Evolutionary conservation across 2,329 filamentous ascomycete genomes (phyloP).

Genomic region (Teratosphaeria zuluensis): DNA sequence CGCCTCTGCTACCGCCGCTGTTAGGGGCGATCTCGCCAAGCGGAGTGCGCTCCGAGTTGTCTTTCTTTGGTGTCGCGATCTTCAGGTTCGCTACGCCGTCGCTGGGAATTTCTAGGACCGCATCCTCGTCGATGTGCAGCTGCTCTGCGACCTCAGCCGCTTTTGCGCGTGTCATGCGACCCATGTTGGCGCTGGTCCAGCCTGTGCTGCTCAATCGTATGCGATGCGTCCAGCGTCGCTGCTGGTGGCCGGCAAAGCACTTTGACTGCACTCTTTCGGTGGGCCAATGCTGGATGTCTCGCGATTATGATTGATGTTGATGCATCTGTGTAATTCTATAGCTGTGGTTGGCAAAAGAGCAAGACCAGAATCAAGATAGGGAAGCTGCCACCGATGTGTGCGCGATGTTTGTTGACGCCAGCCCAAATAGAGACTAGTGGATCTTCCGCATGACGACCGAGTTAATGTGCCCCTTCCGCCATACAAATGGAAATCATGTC

Average conservation of each 20-base stretch:
- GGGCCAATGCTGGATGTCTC: too few species aligned
- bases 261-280: neutral
- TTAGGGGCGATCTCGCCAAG: conserved; percentile 34
- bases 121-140: conserved; percentile 28
- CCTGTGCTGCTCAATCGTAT: neutral
- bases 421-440: neutral
- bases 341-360: neutral
- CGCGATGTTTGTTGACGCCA: neutral
- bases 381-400: neutral
- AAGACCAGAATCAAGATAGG: neutral
- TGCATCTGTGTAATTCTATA: neutral
- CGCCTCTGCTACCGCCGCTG: conserved; percentile 15
- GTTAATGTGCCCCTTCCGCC: too few species aligned
- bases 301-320: too few species aligned
- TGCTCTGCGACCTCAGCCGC: conserved; percentile 30
- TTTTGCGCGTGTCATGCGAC: conserved; percentile 35
- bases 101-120: conserved; percentile 19
- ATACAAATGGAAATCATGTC: too few species aligned
- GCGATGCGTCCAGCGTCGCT: neutral
- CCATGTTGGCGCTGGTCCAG: conserved; percentile 1
- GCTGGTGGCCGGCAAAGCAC: neutral
- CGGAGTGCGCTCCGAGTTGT: conserved; percentile 22
- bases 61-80: conserved; percentile 4
- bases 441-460: neutral
- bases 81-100: conserved; percentile 5